Conservation (phyloP, 176 grass and related monocot genomes). For the Chloris gayana region DNA sequence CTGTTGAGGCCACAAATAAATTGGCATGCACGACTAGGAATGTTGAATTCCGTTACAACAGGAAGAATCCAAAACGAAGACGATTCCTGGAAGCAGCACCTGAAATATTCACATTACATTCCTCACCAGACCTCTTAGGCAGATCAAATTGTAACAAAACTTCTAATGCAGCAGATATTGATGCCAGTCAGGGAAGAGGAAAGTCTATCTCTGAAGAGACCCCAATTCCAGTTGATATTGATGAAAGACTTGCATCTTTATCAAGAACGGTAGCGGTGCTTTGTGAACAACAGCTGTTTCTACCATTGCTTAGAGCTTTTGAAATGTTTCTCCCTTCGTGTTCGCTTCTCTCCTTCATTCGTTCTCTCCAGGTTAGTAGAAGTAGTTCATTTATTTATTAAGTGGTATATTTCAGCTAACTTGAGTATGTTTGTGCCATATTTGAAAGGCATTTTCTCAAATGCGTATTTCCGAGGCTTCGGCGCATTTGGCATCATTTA, state of each 20-base stretch:
- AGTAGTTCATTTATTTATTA: constrained; percentile 26
- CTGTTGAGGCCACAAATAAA: constrained; percentile 86
- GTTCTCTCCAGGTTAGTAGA: constrained; percentile 80
- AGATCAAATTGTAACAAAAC: constrained; percentile 42
- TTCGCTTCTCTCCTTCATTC: constrained; percentile 85
- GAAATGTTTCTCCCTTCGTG: constrained; percentile 95
- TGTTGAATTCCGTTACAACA: constrained; percentile 74
- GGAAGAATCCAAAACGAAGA: constrained; percentile 88
- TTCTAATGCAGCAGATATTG: constrained; percentile 40
- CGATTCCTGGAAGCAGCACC: constrained; percentile 50
- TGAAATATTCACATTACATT: constrained; percentile 41
- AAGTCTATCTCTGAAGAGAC: constrained; percentile 38
- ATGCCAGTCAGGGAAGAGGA: constrained; percentile 48
- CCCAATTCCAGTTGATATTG: constrained; percentile 51
- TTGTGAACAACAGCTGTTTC: constrained; percentile 88
- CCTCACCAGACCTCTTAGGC: constrained; percentile 30
- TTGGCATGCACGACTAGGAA: constrained; percentile 60
- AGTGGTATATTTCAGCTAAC: constrained; percentile 34
- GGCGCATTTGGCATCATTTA: constrained; percentile 82
- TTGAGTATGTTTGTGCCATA: constrained; percentile 34
- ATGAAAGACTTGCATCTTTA: constrained; percentile 73
- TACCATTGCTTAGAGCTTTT: constrained; percentile 87
- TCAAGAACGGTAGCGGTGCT: constrained; percentile 90
- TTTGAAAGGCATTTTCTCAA: constrained; percentile 91
- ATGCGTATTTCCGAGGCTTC: constrained; percentile 92